Base-by-base conservation (phyloP, 768 basidiomycete species). In the Auricularia cornea region DNA sequence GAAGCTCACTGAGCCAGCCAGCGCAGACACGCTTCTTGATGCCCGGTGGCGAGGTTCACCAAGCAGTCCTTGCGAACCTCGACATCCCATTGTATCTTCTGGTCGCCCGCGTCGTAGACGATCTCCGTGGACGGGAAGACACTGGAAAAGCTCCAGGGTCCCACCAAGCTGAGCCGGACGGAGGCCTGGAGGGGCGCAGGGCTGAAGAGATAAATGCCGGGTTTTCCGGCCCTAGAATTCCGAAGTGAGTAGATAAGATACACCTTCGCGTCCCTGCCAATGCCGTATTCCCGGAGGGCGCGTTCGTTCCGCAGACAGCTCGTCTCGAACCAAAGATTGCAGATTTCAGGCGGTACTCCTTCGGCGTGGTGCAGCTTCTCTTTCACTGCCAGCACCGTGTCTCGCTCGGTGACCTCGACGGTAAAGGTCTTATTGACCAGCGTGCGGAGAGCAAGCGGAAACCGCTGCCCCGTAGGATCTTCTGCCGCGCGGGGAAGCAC, bases 321-420 rank as follows among this genome's bases (percentile, higher is more conserved):
- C n/a, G n/a, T n/a, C n/a, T n/a, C n/a, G n/a, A n/a, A n/a, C n/a
- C n/a, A n/a, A n/a, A n/a, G n/a, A n/a, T n/a, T n/a, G n/a, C n/a
- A n/a, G 95, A 96, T 72, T 90, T 93, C 56, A 94, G 78, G n/a
- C n/a, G n/a, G n/a, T n/a, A n/a, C n/a, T n/a, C 89, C 90, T 65
- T 90, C 89, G 75, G 89, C 90, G 71, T 91, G 89, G 67, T 89
- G 88, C 23, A 90, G 90, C 78, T 89, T 88, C 2, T 86, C 81
- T 73, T 88, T 88, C 6, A 48, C 44, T 23, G 16, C 44, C 12
- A 6, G 20, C 6, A 48, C 20, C 20, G 16, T 20, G 20, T 23
- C 44, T 5, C 20, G 12, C 6, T 1, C 12, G 44, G 16, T 1
- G 12, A 48, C 44, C 5, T 48, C 11, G 11, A 48, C 6, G 11